Conservation (phyloP, 2,329 filamentous ascomycete species). For the Thielaviopsis punctulata region DNA sequence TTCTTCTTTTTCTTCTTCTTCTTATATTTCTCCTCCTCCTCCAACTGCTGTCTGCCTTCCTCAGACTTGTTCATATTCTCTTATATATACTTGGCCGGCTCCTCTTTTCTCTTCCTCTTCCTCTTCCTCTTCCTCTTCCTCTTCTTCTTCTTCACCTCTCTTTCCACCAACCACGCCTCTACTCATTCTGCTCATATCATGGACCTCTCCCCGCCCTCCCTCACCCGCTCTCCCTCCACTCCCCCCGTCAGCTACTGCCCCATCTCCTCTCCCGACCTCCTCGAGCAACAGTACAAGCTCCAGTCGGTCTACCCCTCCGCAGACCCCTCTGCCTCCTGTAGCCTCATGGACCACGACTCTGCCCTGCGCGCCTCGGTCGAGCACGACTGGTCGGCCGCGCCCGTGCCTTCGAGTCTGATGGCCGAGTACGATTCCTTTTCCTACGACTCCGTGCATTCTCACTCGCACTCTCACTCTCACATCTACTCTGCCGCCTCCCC, state of each 20-base stretch:
- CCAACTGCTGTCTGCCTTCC: too few relatives aligned
- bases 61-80: too few relatives aligned
- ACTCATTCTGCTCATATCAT: slow-evolving; percentile 7
- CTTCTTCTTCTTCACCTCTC: not conserved
- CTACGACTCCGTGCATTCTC: slow-evolving; percentile 26
- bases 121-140: not conserved
- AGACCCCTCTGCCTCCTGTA: slow-evolving; percentile 15
- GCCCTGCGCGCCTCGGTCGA: slow-evolving; percentile 5
- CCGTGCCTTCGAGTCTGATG: not conserved
- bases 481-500: slow-evolving; percentile 2
- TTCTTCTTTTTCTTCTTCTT: not conserved
- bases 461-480: slow-evolving; percentile 24
- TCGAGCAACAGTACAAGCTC: slow-evolving; percentile 24
- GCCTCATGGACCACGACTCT: slow-evolving; percentile 23
- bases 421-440: not conserved
- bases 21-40: too few relatives aligned
- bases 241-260: slow-evolving; percentile 24
- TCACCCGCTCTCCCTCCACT: slow-evolving; percentile 14
- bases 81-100: not conserved
- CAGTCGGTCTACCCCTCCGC: slow-evolving; percentile 20
- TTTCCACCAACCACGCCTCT: not conserved
- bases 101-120: not conserved
- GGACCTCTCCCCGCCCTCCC: slow-evolving; percentile 15
- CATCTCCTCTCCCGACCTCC: slow-evolving; percentile 29
- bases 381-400: not conserved